Conservation (phyloP, 352 stramenopile species). For the Aphanomyces cochlioides region DNA sequence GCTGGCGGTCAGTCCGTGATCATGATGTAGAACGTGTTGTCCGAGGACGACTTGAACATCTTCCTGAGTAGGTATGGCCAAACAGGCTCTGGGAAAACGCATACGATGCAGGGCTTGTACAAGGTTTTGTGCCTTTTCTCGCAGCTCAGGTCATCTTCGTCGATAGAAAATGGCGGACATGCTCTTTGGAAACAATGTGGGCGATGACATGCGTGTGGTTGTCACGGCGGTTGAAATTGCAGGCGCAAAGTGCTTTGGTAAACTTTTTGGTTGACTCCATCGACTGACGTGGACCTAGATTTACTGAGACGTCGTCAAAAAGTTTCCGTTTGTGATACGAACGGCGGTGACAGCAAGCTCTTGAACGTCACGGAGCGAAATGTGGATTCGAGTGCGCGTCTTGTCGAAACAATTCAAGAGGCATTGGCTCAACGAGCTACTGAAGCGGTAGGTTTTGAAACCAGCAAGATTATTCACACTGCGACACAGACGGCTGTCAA, state of each 20-base stretch:
- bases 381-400: constrained; percentile 53
- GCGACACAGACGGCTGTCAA: constrained; percentile 53
- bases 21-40: constrained; percentile 57
- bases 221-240: constrained; percentile 62
- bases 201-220: constrained; percentile 47
- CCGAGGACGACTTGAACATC: neutral
- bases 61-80: constrained; percentile 42
- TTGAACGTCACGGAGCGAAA: constrained; percentile 54
- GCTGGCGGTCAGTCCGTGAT: constrained; percentile 64
- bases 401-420: constrained; percentile 56
- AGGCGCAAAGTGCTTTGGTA: constrained; percentile 62
- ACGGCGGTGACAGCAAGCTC: constrained; percentile 56
- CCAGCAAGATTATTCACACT: no score
- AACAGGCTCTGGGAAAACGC: constrained; percentile 66
- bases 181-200: constrained; percentile 47
- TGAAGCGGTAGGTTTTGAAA: constrained; percentile 37
- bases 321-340: constrained; percentile 70
- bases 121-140: constrained; percentile 26
- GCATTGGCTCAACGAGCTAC: constrained; percentile 74
- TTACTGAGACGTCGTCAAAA: constrained; percentile 47
- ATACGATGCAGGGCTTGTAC: constrained; percentile 81
- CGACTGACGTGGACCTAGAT: constrained; percentile 33
- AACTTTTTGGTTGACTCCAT: neutral
- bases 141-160: constrained; percentile 44
- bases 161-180: constrained; percentile 64